Evolutionary conservation across 441 rosid species (phyloP), one percentile per base, ranked within the genome.

Genomic region (Erodium trifolium): DNA sequence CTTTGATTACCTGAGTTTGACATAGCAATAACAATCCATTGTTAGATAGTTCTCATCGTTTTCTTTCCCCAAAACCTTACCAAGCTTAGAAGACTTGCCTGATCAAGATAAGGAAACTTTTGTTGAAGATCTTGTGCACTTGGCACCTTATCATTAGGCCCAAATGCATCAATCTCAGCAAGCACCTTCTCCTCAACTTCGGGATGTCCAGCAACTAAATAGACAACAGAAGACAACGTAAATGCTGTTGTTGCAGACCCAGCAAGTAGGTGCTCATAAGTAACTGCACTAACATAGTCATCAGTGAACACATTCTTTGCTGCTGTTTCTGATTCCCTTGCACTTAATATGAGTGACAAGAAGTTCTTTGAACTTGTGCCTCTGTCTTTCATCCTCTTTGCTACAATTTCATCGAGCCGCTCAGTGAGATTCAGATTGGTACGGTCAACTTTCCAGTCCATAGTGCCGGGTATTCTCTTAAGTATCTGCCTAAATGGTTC

Each of bases 191-290:
- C 79, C 85, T 91, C 97, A 19, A 88, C 95, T 67, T 88, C 85
- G 0, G 75, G 86, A 78, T 93, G 95, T 71, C 84, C 86, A 23
- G 96, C 79, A 57, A 89, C 88, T 51, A 89, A 78, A 82, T 91
- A 91, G 2, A 93, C 76, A 73, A 79, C 68, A 0, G 92, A 83
- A 51, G 99, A 89, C 69, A 91, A 65, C 0, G 99, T 91, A 75
- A 93, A 93, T 8, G 93, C 66, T 16, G 97, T 91, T 5, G 97
- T 93, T 8, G 89, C 87, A 14, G 98, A 93, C 29, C 98, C 97
- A 34, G 98, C 96, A 67, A 93, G 92, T 68, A 93, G 88, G 68
- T 91, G 98, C 77, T 91, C 97, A 35, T 91, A 93, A 65, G 97
- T 87, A 73, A 87, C 87, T 11, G 96, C 97, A 23, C 97, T 89